Evolutionary conservation across 352 stramenopile species (phyloP), one percentile per base, ranked within the genome.

Genomic region (Halophytophthora polymorphica): DNA sequence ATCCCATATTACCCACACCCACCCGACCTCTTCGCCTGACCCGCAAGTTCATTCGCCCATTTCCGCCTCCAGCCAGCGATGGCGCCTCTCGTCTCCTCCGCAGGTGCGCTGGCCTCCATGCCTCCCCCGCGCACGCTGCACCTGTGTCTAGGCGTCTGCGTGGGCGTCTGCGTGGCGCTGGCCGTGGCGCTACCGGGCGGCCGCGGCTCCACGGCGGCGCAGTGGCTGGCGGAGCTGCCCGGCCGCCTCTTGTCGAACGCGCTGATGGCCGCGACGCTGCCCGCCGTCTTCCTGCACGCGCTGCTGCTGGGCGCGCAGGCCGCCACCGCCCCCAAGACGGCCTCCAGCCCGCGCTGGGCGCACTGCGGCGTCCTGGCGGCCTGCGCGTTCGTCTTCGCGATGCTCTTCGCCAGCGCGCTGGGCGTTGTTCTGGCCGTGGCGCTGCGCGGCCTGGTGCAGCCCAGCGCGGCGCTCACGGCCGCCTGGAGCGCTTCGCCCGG

Each of bases 401-500:
- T 71, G 38, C 38, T 87, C 29, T 62, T 62, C 42, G 76, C 71
- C 29, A 81, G 75, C 37, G 48, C 56, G 0, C n/a, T 89, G 17
- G 78, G 78, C 14, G 66, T 65, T 21, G 31, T 86, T n/a, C 42
- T 84, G 17, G 67, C 56, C 14, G 45, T 79, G 17, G 61, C 51
- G n/a, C 59, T 77, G 21, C 58, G 66, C 28, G 56, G 64, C 18
- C 55, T 75, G 34, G 66, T 86, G 7, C 56, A 57, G 2, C 44
- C 37, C 11, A 75, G 42, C 45, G 50, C 29, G 8, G 11, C 22
- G 13, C 59, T 83, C 29, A 52, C 41, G 33, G 53, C 48, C 28
- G 57, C 37, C 22, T 56, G 66, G 58, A 28, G 58, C 4, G 36
- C 54, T 6, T 10, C 53, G 3, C 47, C 46, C 1, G 61, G 53